Percentiles rank a stretch among this genome's conserved stretches.
Evolutionary conservation across 2,329 filamentous ascomycete species (phyloP).

Genomic region (Sporothrix schenckii): DNA sequence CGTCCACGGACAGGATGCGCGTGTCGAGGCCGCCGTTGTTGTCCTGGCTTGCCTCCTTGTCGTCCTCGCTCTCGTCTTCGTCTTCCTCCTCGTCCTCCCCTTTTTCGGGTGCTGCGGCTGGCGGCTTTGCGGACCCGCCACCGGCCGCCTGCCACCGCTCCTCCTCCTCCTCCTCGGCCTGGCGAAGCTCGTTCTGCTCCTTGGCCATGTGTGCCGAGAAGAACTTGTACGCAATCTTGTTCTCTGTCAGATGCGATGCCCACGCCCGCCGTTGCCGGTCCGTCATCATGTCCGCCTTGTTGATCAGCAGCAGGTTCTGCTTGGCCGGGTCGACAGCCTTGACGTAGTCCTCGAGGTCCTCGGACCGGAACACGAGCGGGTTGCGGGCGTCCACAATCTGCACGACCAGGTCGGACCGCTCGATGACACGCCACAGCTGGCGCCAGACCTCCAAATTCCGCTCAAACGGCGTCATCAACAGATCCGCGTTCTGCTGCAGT

Average conservation of each 20-base stretch:
- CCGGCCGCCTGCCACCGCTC: constrained; percentile 39
- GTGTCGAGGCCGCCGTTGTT: constrained; percentile 61
- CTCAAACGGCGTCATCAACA: constrained; percentile 97
- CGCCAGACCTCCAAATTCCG: constrained; percentile 97
- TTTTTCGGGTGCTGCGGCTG: neutral
- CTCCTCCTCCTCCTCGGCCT: constrained; percentile 47
- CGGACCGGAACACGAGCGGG: constrained; percentile 88
- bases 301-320: constrained; percentile 88
- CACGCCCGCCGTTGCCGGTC: constrained; percentile 76
- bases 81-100: constrained; percentile 40
- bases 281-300: constrained; percentile 99
- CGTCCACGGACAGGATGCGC: constrained; percentile 86
- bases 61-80: constrained; percentile 48
- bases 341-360: constrained; percentile 91
- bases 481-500: constrained; percentile 87
- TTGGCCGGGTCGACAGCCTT: constrained; percentile 84
- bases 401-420: constrained; percentile 91
- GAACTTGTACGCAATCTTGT: constrained; percentile 87
- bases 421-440: constrained; percentile 96
- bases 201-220: constrained; percentile 94
- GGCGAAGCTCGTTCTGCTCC: constrained; percentile 76
- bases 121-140: neutral
- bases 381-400: constrained; percentile 98
- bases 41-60: constrained; percentile 40
- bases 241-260: constrained; percentile 81